Conservation (phyloP, 345 rosid genomes). For the Boechera divaricarpa region DNA sequence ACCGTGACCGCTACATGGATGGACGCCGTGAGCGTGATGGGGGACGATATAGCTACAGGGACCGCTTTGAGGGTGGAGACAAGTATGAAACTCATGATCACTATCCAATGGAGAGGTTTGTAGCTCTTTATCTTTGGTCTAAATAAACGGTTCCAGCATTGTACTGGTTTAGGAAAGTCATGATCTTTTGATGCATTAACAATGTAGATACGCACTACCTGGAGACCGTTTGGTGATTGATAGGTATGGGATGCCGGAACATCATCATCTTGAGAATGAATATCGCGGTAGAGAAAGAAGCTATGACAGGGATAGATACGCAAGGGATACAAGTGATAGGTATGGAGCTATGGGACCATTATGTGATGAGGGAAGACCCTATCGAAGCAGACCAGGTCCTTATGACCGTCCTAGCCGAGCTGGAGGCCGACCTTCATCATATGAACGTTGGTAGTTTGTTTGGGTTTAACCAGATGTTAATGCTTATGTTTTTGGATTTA, state of each 20-base stretch:
- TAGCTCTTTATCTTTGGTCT: not conserved
- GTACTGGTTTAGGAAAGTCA: slow-evolving; percentile 3
- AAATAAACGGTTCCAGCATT: not conserved
- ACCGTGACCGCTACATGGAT: slow-evolving; percentile 55
- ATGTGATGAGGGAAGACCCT: slow-evolving; percentile 62
- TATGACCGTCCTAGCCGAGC: slow-evolving; percentile 73
- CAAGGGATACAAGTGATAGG: slow-evolving; percentile 63
- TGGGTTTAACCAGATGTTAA: not conserved
- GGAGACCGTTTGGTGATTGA: slow-evolving; percentile 69
- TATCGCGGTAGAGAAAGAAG: no score
- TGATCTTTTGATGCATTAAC: slow-evolving; percentile 6
- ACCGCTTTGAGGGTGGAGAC: slow-evolving; percentile 68
- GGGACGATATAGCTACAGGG: slow-evolving; percentile 63
- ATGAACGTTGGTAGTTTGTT: slow-evolving; percentile 65
- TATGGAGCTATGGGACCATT: slow-evolving; percentile 67
- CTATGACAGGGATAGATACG: slow-evolving; percentile 61
- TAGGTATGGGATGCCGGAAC: slow-evolving; percentile 56
- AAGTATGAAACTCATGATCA: slow-evolving; percentile 70
- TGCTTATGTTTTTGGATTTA: not conserved
- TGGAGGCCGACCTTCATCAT: slow-evolving; percentile 71
- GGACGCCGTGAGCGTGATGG: slow-evolving; percentile 84
- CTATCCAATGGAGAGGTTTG: slow-evolving; percentile 69
- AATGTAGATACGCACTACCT: slow-evolving; percentile 61
- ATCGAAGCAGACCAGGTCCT: slow-evolving; percentile 67
- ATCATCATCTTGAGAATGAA: slow-evolving; percentile 8